Base-by-base conservation (phyloP, 148 eudicot genomes). In the Amaranthus cruentus region DNA sequence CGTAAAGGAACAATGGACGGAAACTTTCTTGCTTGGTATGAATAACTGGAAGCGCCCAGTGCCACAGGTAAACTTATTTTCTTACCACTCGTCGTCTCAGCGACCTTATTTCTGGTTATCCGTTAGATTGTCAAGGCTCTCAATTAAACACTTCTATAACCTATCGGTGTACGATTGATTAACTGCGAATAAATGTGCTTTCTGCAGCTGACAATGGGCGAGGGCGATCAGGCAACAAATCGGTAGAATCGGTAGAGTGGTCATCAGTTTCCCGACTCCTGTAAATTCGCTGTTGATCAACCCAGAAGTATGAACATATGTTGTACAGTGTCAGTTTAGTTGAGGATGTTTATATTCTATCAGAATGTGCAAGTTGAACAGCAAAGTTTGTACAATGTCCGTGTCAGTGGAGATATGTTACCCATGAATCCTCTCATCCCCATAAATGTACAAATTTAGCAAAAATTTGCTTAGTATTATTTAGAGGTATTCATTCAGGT, bases 21-120 rank as follows among this genome's bases (percentile, higher is more conserved):
- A 78, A 69, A 68, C 83, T 75, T 80, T 81, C 68, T 69, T 81
- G 72, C 57, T 75, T 47, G 82, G 81, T 14, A 81, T 83, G 79
- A 83, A 64, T 59, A 82, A 77, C 66, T 53, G 62, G 75, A 82
- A 71, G 66, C 68, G 69, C 21, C 11, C 13, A 71, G 78, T 59
- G 48, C 80, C 85, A 49, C 80, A 43, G 85, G 80, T 82, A 79
- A n/a, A n/a, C 49, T 21, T n/a, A 68, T 71, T 50, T 14, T 38
- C 49, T 12, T 51, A n/a, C 38, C 38, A 28, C 38, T 52, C 49
- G 50, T 8, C 48, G 44, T 28, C 13, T 55, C 10, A 28, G 12
- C 6, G 46, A 15, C 58, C 18, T 15, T 52, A 9, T 52, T 4
- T 13, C 7, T 47, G 4, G 46, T 6, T 49, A 66, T 5, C 13